These are phyloP conservation scores for Metschnikowia noctiluminum DNA, from an alignment of 805 yeast genomes.

Conservation along the genomic window DNA sequence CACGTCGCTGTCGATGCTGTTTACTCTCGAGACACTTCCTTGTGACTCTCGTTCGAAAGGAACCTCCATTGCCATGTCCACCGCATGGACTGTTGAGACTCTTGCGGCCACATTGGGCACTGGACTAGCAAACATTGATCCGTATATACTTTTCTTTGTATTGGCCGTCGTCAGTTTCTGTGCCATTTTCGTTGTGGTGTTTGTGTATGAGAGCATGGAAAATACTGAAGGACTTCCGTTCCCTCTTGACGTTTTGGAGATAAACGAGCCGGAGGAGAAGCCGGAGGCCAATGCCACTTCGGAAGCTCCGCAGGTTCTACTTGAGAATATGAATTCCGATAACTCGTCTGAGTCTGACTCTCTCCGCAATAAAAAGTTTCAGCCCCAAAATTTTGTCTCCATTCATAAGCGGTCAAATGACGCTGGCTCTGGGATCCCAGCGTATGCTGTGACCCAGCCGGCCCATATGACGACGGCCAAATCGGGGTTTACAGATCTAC, in stretches of 20 bases:
- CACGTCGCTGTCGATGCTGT: slow-evolving; percentile 47
- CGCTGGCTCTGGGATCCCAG: neutral
- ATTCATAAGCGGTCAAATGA: slow-evolving; percentile 5
- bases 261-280: slow-evolving; percentile 1
- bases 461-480: slow-evolving; percentile 6
- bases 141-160: slow-evolving; percentile 4
- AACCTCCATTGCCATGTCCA: slow-evolving; percentile 10
- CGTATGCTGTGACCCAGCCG: slow-evolving; percentile 5
- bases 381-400: slow-evolving; percentile 9
- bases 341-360: neutral
- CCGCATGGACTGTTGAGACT: slow-evolving; percentile 10
- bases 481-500: slow-evolving; percentile 6
- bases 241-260: slow-evolving; percentile 1
- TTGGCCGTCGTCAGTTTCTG: slow-evolving; percentile 2
- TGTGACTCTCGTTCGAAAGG: slow-evolving; percentile 34
- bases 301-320: neutral
- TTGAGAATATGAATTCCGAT: slow-evolving; percentile 28
- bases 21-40: slow-evolving; percentile 49
- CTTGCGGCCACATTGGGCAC: slow-evolving; percentile 2
- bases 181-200: slow-evolving; percentile 1
- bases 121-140: slow-evolving; percentile 3
- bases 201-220: neutral
- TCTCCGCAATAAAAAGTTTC: slow-evolving; percentile 2
- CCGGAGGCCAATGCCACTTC: neutral
- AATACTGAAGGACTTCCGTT: slow-evolving; percentile 6